Evolutionary conservation across 805 yeast species (phyloP), one percentile per base, ranked within the genome.

Genomic region (Cyberlindnera xishuangbannaensis): DNA sequence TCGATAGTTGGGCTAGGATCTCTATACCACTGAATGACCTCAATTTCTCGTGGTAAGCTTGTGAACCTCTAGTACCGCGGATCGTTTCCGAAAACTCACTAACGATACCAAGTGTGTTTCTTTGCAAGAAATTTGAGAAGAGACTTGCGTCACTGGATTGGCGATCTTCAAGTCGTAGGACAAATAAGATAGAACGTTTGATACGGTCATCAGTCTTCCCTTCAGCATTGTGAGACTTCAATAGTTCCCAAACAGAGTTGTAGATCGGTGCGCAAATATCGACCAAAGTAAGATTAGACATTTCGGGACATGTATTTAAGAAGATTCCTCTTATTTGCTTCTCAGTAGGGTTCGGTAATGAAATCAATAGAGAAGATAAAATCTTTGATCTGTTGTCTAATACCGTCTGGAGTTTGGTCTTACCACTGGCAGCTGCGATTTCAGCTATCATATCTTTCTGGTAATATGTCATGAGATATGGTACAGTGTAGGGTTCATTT

Each of bases 41-140:
- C 2, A 78, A 62, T 50, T 83, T 86, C 30, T 83, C 87, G 31
- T 79, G 64, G 45, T 71, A 79, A 0, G 95, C 84, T 27, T 76
- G 76, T 25, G 73, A 67, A 1, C 92, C 92, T 41, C 72, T 75
- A 11, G 73, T 68, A 40, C 82, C 85, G 48, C 85, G 81, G 24
- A 88, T 76, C 15, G 78, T 75, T 42, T 84, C 87, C 5, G 95
- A 80, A 47, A 88, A 83, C 28, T 73, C 69, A 41, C 83, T 90
- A 4, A 84, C 79, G 13, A 87, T 64, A 38, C 88, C 94, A 11
- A 87, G 60, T 4, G 84, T 75, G 49, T 76, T 71, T 27, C 71
- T 72, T 17, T 71, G 75, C 28, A 81, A 59, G 35, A 67, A 72
- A 4, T 41, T 53, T 15, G 61, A 60, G 25, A 73, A 53, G 32